Percentiles rank a stretch among this genome's conserved stretches.
These are phyloP conservation scores for Coniochaeta ligniaria DNA, from an alignment of 2,329 filamentous ascomycete species.

Conservation along the genomic window DNA sequence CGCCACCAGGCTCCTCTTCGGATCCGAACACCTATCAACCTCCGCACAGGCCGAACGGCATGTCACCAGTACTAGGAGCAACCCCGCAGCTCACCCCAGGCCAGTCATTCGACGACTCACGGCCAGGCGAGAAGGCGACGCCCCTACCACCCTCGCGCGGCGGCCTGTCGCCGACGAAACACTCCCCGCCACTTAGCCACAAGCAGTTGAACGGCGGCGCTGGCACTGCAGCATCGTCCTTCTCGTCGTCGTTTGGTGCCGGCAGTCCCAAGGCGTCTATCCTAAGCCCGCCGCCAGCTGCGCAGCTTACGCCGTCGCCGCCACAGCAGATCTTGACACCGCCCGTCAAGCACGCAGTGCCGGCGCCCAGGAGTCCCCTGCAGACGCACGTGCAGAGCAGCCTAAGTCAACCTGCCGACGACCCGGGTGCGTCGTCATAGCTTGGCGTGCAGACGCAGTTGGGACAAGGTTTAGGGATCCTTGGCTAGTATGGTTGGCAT, in stretches of 20 bases:
- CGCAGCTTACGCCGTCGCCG: conserved; percentile 50
- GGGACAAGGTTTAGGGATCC: not conserved
- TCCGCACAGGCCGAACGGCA: conserved; percentile 4
- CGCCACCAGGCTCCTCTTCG: conserved; percentile 7
- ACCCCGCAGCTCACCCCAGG: conserved; percentile 23
- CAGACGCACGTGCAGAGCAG: not conserved
- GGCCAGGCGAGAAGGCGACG: conserved; percentile 24
- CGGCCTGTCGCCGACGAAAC: conserved; percentile 45
- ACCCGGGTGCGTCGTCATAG: not conserved
- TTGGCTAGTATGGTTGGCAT: not conserved
- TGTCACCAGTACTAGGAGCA: not conserved
- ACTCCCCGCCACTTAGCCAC: conserved; percentile 35
- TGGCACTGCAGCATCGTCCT: not conserved
- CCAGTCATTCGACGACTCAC: conserved; percentile 11
- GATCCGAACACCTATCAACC: conserved; percentile 10
- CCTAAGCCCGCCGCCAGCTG: conserved; percentile 41
- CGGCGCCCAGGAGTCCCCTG: not conserved
- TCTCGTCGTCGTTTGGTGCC: not conserved
- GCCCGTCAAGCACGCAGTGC: conserved; percentile 44
- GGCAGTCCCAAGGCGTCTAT: conserved; percentile 31
- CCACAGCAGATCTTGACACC: conserved; percentile 52
- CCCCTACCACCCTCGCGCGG: conserved; percentile 35
- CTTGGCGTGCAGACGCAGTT: not conserved
- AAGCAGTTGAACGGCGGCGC: conserved; percentile 15
- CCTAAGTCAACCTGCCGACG: not conserved